phyloP scores from a whole-genome alignment of 306 rosid genomes.

The Crataegus laevigata region DNA sequence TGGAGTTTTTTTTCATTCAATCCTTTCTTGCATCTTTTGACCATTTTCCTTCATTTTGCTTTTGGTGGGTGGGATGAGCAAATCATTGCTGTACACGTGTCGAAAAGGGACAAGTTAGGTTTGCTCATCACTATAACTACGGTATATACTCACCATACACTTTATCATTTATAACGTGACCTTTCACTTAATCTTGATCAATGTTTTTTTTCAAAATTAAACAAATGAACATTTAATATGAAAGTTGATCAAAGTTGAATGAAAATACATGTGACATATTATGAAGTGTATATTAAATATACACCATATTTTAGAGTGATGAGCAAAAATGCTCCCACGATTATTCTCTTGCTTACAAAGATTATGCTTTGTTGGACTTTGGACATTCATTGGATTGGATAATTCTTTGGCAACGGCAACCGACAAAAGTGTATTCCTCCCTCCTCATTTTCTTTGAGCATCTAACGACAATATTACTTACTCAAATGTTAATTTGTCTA shows the following conservation, averaged over 20 bases:
- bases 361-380: slow-evolving; percentile 23
- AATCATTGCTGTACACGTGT: slow-evolving; percentile 13
- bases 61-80: not conserved
- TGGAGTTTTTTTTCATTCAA: slow-evolving; percentile 33
- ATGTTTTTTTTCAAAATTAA: too few species aligned
- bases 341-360: too few species aligned
- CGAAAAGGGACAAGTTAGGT: not conserved
- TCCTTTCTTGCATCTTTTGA: not conserved
- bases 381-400: slow-evolving; percentile 17
- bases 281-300: too few species aligned
- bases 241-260: fast-evolving
- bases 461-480: too few species aligned
- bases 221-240: too few species aligned
- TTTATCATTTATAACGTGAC: slow-evolving; percentile 1
- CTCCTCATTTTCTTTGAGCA: too few species aligned
- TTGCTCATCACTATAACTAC: not conserved
- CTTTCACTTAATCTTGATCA: not conserved
- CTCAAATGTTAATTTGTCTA: too few species aligned
- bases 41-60: not conserved
- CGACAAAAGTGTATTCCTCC: not conserved
- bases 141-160: too few species aligned
- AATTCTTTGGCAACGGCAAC: slow-evolving; percentile 15
- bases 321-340: too few species aligned
- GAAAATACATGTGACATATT: too few species aligned
- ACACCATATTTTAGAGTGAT: too few species aligned